Evolutionary conservation across 305 asterid genomes (phyloP), one percentile per base, ranked within the genome.

Genomic region (Andrographis paniculata): DNA sequence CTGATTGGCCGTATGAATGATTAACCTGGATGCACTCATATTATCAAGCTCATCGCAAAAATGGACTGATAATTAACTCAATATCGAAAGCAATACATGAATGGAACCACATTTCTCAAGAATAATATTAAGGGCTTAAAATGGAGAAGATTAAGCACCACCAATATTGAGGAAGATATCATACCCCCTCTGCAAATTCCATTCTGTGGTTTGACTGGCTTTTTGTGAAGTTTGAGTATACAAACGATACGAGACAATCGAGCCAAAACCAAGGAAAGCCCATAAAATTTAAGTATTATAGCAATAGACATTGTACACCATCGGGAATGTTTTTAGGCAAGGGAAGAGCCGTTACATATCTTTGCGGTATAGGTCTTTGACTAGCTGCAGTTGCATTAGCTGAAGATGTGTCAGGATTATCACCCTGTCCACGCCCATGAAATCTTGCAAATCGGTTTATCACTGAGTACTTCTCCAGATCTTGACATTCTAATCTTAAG

Each of bases 361-460:
- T 74, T 67, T 78, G 93, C 7, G 73, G 80, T 53, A 24, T 28
- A 50, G 87, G 71, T 59, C 64, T 85, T 46, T 66, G 72, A 48
- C 56, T 47, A 52, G 56, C 59, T 44, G 77, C 55, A 40, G 62
- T 65, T 23, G 70, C 67, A 46, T 71, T 73, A 33, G 81, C 58
- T 39, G 85, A 72, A 48, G 94, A 48, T 17, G 73, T 7, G 51
- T 70, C 91, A 0, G 73, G 41, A 54, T 48, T 63, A 41, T 77
- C 89, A 56, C 60, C 62, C 69, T 78, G 92, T 48, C 84, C 93
- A 20, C 94, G 80, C 37, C 94, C 94, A 69, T 85, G 93, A 58
- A 89, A 82, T 66, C 61, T 85, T 42, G 92, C 95, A 74, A 89
- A 78, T 31, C 98, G 79, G 63, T 85, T 79, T 60, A 89, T 85